Conservation (phyloP, 2,329 filamentous ascomycete species). For the Colletotrichum sp. region DNA sequence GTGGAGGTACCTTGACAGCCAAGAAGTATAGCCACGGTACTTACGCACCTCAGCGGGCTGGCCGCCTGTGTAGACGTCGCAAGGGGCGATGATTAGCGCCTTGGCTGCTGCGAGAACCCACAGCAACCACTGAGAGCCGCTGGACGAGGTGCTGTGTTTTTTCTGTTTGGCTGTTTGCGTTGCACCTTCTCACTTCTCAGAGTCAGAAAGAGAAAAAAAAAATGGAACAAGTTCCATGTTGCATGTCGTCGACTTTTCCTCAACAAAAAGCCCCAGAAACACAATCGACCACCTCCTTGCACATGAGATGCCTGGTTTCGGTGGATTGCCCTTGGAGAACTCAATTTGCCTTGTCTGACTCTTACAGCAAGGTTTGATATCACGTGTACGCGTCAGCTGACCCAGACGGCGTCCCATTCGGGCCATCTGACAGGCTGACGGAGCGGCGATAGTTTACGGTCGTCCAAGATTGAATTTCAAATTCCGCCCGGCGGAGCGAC, state of each 20-base stretch:
- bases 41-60: conserved; percentile 11
- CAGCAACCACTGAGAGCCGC: background rate
- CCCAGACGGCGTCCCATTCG: background rate
- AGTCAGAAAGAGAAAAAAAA: background rate
- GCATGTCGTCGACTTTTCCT: background rate
- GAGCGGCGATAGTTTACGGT: background rate
- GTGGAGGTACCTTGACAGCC: conserved; percentile 3
- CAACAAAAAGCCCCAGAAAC: conserved; percentile 15
- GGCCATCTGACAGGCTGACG: background rate
- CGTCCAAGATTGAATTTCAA: background rate
- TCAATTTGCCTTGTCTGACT: background rate
- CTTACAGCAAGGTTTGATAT: conserved; percentile 4
- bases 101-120: conserved; percentile 8
- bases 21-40: conserved; percentile 13
- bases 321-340: background rate
- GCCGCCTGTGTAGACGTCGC: background rate
- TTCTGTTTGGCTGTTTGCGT: conserved; percentile 10
- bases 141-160: background rate
- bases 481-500: conserved; percentile 18
- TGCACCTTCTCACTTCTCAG: background rate
- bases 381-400: conserved; percentile 18
- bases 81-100: background rate
- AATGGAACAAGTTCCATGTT: background rate
- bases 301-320: background rate
- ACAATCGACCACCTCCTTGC: background rate